A percentile compares a stretch with the other conserved stretches of the same genome.
These are phyloP conservation scores for Pseudomonodictys pantanalensis DNA, from an alignment of 495 filamentous ascomycete species.

Conservation along the genomic window DNA sequence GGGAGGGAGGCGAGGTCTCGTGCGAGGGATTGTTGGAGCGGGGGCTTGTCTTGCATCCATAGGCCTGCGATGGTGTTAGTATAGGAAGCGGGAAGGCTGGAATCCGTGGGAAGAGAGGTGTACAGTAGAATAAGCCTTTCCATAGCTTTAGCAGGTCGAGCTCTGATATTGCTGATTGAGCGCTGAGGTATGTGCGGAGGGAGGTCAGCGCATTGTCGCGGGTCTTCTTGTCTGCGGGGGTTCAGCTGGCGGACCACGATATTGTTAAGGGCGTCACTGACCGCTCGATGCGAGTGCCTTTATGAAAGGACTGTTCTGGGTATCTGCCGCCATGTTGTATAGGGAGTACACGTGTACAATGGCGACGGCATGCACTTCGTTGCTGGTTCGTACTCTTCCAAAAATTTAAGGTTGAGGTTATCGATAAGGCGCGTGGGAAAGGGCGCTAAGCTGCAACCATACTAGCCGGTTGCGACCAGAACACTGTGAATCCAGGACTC, in stretches of 20 bases:
- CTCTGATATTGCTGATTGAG: constrained; percentile 61
- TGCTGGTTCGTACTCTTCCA: constrained; percentile 9
- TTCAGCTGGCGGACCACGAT: too few relatives aligned
- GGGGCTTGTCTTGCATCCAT: constrained; percentile 89
- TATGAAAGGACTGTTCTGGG: constrained; percentile 65
- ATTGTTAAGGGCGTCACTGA: constrained; percentile 43
- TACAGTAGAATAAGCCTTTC: constrained; percentile 96
- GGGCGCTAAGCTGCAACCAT: too few relatives aligned
- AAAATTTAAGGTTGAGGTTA: constrained; percentile 32
- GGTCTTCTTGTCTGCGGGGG: constrained; percentile 32
- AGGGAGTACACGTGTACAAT: background rate
- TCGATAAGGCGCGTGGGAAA: constrained; percentile 24
- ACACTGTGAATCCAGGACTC: too few relatives aligned
- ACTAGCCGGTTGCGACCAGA: too few relatives aligned
- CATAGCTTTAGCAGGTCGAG: constrained; percentile 87
- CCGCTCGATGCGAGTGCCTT: constrained; percentile 76
- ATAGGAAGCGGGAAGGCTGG: background rate
- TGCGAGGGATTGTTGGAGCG: constrained; percentile 81
- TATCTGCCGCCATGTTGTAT: constrained; percentile 37
- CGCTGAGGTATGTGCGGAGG: constrained; percentile 72
- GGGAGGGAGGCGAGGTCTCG: constrained; percentile 72
- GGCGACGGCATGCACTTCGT: background rate
- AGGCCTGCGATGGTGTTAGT: constrained; percentile 50
- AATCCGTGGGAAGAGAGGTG: background rate
- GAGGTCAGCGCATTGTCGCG: constrained; percentile 53